phyloP scores from a whole-genome alignment of 331 rosid species.

The Quercus lobata region DNA sequence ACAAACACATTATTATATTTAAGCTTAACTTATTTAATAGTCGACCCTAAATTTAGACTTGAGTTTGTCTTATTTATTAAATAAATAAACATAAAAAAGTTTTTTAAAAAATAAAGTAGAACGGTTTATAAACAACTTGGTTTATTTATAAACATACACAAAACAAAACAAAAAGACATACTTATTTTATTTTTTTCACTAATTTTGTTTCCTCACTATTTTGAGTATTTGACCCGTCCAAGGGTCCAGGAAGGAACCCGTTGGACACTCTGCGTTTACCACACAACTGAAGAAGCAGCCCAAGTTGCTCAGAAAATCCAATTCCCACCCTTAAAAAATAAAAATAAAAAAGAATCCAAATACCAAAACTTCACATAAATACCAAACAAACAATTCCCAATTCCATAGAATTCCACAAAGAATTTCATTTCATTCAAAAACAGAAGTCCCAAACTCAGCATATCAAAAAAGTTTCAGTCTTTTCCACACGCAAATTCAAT shows the following conservation, averaged over 20 bases:
- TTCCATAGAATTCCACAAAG: background rate
- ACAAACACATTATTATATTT: too few species aligned
- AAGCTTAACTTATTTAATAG: too few species aligned
- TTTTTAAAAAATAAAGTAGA: too few species aligned
- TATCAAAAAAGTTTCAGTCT: background rate
- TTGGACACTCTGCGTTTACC: background rate
- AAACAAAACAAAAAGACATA: too few species aligned
- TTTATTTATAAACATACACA: fast-evolving
- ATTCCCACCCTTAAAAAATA: background rate
- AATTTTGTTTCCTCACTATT: too few species aligned
- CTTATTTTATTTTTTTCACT: too few species aligned
- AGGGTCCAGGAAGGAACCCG: constrained; percentile 18
- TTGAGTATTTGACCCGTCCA: constrained; percentile 24
- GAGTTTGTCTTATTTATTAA: too few species aligned
- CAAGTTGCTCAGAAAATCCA: background rate
- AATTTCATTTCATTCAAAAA: background rate
- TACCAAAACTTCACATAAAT: background rate
- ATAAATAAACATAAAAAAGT: too few species aligned
- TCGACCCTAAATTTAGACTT: too few species aligned
- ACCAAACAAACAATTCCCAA: background rate
- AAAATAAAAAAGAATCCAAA: background rate
- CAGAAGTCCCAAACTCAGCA: background rate
- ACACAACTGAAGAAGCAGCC: background rate
- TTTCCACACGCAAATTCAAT: background rate
- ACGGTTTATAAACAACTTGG: fast-evolving